phyloP scores from a whole-genome alignment of 345 rosid genomes.

The Citrus sp. region DNA sequence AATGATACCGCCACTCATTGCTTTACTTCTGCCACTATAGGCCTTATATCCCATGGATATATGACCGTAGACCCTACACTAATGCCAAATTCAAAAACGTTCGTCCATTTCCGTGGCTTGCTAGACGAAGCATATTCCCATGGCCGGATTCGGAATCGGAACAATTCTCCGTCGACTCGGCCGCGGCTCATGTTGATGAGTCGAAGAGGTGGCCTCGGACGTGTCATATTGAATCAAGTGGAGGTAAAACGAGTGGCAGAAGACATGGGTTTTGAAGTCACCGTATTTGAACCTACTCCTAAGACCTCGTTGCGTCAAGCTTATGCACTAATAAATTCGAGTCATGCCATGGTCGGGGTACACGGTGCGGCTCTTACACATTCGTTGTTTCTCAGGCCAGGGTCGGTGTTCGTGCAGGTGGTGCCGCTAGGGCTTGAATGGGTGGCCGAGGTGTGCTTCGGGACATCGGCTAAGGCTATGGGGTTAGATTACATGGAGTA shows the following conservation, averaged over 20 bases:
- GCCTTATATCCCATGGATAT: constrained; percentile 53
- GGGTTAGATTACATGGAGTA: constrained; percentile 47
- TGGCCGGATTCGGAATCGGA: not conserved
- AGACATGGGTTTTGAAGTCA: constrained; percentile 50
- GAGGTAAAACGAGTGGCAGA: constrained; percentile 21
- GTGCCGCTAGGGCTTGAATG: constrained; percentile 48
- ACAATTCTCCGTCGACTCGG: not conserved
- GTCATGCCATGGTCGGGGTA: constrained; percentile 55
- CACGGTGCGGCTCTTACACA: constrained; percentile 68
- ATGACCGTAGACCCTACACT: constrained; percentile 30
- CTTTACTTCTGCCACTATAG: constrained; percentile 44
- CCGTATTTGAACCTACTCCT: constrained; percentile 26
- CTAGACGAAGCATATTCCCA: constrained; percentile 34
- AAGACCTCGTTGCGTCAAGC: constrained; percentile 27
- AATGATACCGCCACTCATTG: constrained; percentile 42
- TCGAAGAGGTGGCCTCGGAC: constrained; percentile 23
- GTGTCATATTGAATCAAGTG: constrained; percentile 34
- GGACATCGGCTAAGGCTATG: constrained; percentile 37
- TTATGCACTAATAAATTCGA: constrained; percentile 39
- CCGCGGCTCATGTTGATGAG: constrained; percentile 30
- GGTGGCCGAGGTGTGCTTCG: constrained; percentile 42
- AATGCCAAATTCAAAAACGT: constrained; percentile 33
- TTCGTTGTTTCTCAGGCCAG: constrained; percentile 44
- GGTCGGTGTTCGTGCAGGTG: constrained; percentile 48
- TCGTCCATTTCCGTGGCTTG: constrained; percentile 36